Base-by-base conservation (phyloP, 768 basidiomycete species). In the Auricularia heimuer region DNA sequence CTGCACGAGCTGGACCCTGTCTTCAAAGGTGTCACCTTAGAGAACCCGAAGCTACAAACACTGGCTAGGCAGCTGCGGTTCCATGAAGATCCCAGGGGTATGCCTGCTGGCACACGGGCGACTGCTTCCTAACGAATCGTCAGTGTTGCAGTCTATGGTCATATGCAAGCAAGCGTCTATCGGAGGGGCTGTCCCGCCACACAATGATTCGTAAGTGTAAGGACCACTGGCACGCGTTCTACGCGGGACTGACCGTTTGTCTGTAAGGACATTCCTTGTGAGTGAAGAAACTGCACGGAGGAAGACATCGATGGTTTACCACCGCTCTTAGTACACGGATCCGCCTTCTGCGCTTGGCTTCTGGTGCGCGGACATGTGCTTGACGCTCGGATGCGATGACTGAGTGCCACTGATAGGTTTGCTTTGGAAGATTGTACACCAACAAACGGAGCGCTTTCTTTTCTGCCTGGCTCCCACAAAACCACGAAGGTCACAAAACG, bases 131-230 rank as follows among this genome's bases (percentile, higher is more conserved):
- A 10, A n/a, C 24, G 37, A 24, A 14, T 64, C 36, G 6, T 36
- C 68, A 89, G 94, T 91, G 2, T 78, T 95, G 37, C 94, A 96
- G 72, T 92, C 90, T 2, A 97, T 97, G 94, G 80, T 96, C 37
- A 99, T 98, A 66, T 94, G 88, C 70, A 98, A 98, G 75, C 94
- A 98, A 72, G 86, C 91, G 3, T 81, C 88, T 64, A 95, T 98
- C 33, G 96, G 97, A 1, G 94, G 94, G 2, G 86, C 62, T 92
- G 97, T 98, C 6, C 87, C 87, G 1, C 87, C 89, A 68, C 97
- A 99, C 72, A 94, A 92, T 71, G 97, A 99, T 73, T 96, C 93
- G 86, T 93, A 75, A 73, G 92, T 78, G 73, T 61, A 56, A 66
- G 56, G 11, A 42, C 36, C 18, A 29, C 29, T 29, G 29, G 29